These are phyloP conservation scores for Puccinia polysora DNA, from an alignment of 1,284 basidiomycete genomes.

Conservation along the genomic window DNA sequence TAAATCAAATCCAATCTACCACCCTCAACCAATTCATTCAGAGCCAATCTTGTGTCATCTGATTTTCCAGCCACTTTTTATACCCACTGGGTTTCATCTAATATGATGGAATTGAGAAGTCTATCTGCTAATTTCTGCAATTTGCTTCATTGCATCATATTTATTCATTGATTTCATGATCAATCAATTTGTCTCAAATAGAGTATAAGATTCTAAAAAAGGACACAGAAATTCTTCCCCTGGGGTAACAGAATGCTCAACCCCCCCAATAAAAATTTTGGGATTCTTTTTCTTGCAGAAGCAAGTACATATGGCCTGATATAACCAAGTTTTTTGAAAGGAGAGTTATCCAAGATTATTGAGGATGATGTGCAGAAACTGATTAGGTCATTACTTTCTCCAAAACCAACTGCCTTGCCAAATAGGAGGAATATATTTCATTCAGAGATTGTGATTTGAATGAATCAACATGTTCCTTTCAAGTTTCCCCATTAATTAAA, in stretches of 20 bases:
- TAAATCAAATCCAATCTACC: not conserved
- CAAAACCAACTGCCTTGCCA: not conserved
- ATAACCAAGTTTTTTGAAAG: not conserved
- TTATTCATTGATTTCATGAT: not conserved
- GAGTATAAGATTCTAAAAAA: not conserved
- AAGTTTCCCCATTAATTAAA: not conserved
- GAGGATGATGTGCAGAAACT: not conserved
- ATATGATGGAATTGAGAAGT: not conserved
- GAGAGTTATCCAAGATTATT: not conserved
- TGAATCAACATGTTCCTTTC: not conserved
- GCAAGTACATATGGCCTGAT: not conserved
- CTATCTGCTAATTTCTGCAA: not conserved
- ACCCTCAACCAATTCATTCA: not conserved
- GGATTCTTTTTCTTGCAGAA: not conserved
- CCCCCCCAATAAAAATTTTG: not conserved
- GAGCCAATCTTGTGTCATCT: not conserved
- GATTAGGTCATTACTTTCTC: not conserved
- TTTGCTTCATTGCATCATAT: not conserved
- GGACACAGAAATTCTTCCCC: not conserved
- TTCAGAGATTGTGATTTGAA: not conserved
- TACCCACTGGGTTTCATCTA: not conserved
- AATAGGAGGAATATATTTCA: not conserved
- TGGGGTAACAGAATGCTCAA: not conserved
- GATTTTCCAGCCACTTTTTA: not conserved
- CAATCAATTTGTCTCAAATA: not conserved